Evolutionary conservation across 1,284 basidiomycete genomes (phyloP).

Genomic region (Kalmanozyma brasiliensis): DNA sequence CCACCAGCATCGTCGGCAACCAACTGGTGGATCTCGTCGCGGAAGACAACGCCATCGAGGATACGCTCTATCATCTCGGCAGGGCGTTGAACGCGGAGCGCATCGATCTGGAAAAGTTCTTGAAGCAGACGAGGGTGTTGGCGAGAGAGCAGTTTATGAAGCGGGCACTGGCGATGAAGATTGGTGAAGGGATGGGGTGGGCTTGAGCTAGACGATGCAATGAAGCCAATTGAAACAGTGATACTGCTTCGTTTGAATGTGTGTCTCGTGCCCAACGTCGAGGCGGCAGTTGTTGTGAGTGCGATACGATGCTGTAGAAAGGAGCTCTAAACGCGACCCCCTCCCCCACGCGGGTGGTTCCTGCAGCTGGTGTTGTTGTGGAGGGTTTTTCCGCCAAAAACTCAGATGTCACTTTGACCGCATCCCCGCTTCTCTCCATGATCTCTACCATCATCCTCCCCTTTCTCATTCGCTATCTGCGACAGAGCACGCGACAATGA

Average conservation of each 20-base stretch:
- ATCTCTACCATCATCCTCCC: not conserved
- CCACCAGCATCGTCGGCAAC: conserved; percentile 63
- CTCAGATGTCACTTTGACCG: too few species aligned
- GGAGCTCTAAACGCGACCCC: too few species aligned
- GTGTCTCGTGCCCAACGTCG: too few species aligned
- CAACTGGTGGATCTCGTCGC: conserved; percentile 88
- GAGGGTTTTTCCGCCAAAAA: conserved; percentile 11
- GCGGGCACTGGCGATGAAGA: conserved; percentile 61
- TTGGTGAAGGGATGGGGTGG: conserved; percentile 60
- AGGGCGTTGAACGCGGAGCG: conserved; percentile 86
- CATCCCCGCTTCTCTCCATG: too few species aligned
- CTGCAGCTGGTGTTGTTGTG: conserved; percentile 29
- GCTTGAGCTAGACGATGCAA: too few species aligned
- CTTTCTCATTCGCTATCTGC: not conserved
- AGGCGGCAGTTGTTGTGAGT: not conserved
- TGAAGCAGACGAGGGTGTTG: conserved; percentile 65
- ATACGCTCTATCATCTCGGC: conserved; percentile 96
- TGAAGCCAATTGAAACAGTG: too few species aligned
- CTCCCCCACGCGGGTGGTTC: too few species aligned
- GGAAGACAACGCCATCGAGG: conserved; percentile 98
- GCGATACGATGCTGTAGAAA: too few species aligned
- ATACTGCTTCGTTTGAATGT: not conserved
- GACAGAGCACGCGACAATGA: conserved; percentile 9
- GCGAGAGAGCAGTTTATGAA: conserved; percentile 66
- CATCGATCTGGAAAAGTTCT: conserved; percentile 59